A percentile compares a stretch with the other conserved stretches of the same genome.
These are phyloP conservation scores for Persicaria tinctoria DNA, from an alignment of 148 eudicot species.

Conservation along the genomic window DNA sequence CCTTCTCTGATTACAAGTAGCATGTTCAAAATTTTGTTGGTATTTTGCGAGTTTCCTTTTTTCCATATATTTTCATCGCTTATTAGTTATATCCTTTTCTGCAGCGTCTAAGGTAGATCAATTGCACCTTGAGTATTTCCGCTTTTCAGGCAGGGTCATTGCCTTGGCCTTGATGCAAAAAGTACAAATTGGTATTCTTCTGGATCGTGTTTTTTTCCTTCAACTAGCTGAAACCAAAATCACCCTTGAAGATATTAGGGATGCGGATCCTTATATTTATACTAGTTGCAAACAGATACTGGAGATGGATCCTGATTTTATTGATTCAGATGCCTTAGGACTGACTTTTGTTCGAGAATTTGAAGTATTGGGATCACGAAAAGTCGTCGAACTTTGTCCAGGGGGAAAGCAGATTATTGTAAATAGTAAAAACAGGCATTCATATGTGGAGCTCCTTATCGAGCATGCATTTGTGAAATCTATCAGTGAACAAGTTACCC, in stretches of 20 bases:
- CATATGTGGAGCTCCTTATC: slow-evolving; percentile 62
- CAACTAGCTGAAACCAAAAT: slow-evolving; percentile 60
- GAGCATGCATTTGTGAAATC: slow-evolving; percentile 61
- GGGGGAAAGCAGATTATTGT: slow-evolving; percentile 52
- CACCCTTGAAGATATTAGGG: slow-evolving; percentile 64
- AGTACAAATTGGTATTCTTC: slow-evolving; percentile 76
- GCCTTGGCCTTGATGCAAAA: slow-evolving; percentile 90
- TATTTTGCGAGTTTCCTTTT: background rate
- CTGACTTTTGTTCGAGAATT: slow-evolving; percentile 78
- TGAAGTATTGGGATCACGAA: slow-evolving; percentile 70
- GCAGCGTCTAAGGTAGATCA: slow-evolving; percentile 89
- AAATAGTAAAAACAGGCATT: slow-evolving; percentile 61
- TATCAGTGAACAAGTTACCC: slow-evolving; percentile 52
- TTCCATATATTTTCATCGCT: background rate
- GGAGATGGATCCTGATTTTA: slow-evolving; percentile 70
- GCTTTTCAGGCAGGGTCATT: slow-evolving; percentile 72
- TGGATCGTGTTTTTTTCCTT: slow-evolving; percentile 70
- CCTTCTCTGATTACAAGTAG: background rate
- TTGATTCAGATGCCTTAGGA: slow-evolving; percentile 80
- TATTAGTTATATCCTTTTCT: slow-evolving; percentile 12
- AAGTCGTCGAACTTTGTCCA: slow-evolving; percentile 63
- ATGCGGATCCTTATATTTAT: slow-evolving; percentile 80
- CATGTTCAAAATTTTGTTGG: background rate
- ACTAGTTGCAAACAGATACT: slow-evolving; percentile 80
- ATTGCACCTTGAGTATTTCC: slow-evolving; percentile 63